phyloP scores from a whole-genome alignment of 176 grass and related monocot genomes.

The Triticum aestivum region IWGSC_CS_RefSeq_v2.1 NC_057799.1:615948496-615948995 shows the following conservation, averaged over 20 bases:
- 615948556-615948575: too few relatives aligned
- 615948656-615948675: neutral
- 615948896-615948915: neutral
- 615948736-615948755: neutral
- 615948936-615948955: neutral
- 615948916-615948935: neutral
- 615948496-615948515: too few relatives aligned
- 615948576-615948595: too few relatives aligned
- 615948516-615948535: too few relatives aligned
- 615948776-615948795: neutral
- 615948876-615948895: neutral
- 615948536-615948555: too few relatives aligned
- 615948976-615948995: neutral
- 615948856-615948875: neutral
- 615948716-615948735: neutral
- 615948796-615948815: neutral
- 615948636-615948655: neutral
- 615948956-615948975: neutral
- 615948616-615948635: neutral
- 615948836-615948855: neutral
- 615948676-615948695: neutral
- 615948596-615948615: too few relatives aligned
- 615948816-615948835: neutral
- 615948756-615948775: neutral
- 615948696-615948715: neutral